Base-by-base conservation (phyloP, 345 rosid species). In the Pelargonium nanum region DNA sequence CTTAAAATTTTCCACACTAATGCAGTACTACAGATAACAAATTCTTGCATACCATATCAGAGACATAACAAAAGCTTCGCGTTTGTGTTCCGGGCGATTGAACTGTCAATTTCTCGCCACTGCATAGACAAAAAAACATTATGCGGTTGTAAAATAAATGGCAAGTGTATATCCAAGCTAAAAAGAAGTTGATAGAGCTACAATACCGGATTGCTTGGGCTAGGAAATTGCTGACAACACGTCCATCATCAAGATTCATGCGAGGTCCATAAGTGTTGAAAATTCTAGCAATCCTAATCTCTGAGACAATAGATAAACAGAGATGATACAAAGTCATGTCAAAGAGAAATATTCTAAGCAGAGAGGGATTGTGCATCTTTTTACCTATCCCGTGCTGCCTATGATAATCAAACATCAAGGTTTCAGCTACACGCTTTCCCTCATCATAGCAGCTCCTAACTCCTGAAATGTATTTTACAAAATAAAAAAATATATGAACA, bases 171-270 rank as follows among this genome's bases (percentile, higher is more conserved):
- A n/a, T n/a, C n/a, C n/a, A n/a, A n/a, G n/a, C n/a, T n/a, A n/a
- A n/a, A n/a, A n/a, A n/a, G n/a, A n/a, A n/a, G n/a, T n/a, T n/a
- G n/a, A n/a, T n/a, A 45, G 59, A 34, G 64, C 63, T 71, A n/a
- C n/a, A n/a, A n/a, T 67, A 93, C 99, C 97, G 77, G n/a, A 93
- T 82, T 60, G 99, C 97, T 80, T 89, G 99, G 63, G 99, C 99
- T 51, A 93, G 89, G 85, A 92, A 92, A 69, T 92, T 92, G 88
- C 98, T 92, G 65, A 92, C 98, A 22, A 92, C 98, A 71, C 98
- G 97, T 2, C 99, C 99, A 77, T 92, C 99, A 69, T 92, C 99
- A 2, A 89, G 89, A 68, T 92, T 89, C 99, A 92, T 92, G 24
- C 97, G 89, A 9, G 99, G 96, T 59, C 99, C 97, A 55, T 89